phyloP scores from a whole-genome alignment of 2,329 filamentous ascomycete genomes.

The Sarocladiaceae sp. region DNA sequence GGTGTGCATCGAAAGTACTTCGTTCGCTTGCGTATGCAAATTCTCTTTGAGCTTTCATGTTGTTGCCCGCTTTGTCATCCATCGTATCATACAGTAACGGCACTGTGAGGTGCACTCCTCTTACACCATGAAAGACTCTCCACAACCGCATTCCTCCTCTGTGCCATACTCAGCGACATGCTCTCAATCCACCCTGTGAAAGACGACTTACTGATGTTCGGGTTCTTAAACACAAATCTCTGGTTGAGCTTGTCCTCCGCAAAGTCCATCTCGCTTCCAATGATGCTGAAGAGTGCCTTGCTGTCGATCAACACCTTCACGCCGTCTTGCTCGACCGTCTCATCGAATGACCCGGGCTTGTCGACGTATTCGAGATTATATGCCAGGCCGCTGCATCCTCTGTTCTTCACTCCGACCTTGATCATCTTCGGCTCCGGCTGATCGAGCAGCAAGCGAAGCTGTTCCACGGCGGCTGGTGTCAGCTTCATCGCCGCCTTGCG shows the following conservation, averaged over 20 bases:
- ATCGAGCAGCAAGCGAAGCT: constrained; percentile 71
- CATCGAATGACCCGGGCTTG: constrained; percentile 82
- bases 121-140: constrained; percentile 89
- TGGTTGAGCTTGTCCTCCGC: constrained; percentile 90
- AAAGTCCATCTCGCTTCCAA: constrained; percentile 99
- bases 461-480: constrained; percentile 73
- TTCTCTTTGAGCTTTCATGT: too few species aligned
- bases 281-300: constrained; percentile 96
- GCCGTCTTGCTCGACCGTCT: constrained; percentile 90
- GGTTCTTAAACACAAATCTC: constrained; percentile 91
- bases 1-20: too few species aligned
- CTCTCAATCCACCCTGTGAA: not conserved
- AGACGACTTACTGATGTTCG: constrained; percentile 87
- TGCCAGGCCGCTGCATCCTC: constrained; percentile 87
- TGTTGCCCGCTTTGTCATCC: too few species aligned
- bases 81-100: not conserved
- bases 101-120: not conserved
- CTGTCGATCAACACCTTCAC: constrained; percentile 95
- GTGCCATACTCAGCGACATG: constrained; percentile 26
- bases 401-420: constrained; percentile 88
- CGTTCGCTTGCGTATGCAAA: too few species aligned
- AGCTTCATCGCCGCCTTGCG: constrained; percentile 91
- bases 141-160: constrained; percentile 96
- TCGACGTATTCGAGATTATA: constrained; percentile 96
- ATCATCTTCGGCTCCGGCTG: constrained; percentile 90